Conservation (phyloP, 192 early-diverging fungal species). For the Coemansia sp. region DNA sequence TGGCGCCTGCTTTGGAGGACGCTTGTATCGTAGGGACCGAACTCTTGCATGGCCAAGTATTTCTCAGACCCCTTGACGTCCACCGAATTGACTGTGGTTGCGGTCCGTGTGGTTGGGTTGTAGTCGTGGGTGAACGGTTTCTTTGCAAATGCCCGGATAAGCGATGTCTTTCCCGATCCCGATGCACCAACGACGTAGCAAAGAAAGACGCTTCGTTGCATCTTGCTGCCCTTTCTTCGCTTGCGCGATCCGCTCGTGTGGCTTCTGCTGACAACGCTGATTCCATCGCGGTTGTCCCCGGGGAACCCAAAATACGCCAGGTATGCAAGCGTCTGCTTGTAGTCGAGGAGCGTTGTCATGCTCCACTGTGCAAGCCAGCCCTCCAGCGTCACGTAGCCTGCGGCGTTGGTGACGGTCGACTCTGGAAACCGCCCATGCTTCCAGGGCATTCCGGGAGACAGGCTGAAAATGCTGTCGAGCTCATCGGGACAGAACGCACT, state of each 20-base stretch:
- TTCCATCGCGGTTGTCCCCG: constrained; percentile 83
- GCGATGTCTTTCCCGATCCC: constrained; percentile 88
- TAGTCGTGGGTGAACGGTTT: constrained; percentile 78
- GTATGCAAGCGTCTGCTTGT: constrained; percentile 87
- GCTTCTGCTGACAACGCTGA: constrained; percentile 63
- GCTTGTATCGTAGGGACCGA: constrained; percentile 85
- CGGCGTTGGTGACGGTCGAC: constrained; percentile 86
- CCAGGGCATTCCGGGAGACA: constrained; percentile 96
- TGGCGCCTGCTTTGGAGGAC: constrained; percentile 86
- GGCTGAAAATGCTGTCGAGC: constrained; percentile 82
- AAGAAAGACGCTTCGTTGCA: constrained; percentile 87
- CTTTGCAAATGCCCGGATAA: constrained; percentile 84
- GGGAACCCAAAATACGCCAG: constrained; percentile 96
- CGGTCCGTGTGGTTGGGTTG: constrained; percentile 70
- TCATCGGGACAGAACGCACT: constrained; percentile 87
- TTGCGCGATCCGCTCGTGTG: constrained; percentile 49
- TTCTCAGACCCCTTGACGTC: constrained; percentile 93
- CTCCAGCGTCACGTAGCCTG: constrained; percentile 89
- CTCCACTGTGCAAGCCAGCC: constrained; percentile 99
- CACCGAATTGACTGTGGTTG: constrained; percentile 90
- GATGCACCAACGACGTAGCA: constrained; percentile 95
- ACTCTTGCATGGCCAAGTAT: constrained; percentile 96
- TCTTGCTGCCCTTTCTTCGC: constrained; percentile 77
- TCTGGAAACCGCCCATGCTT: constrained; percentile 79
- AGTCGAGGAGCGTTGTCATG: constrained; percentile 94